Evolutionary conservation across 179 eudicot genomes (phyloP).

Genomic region (Patellifolia procumbens): DNA sequence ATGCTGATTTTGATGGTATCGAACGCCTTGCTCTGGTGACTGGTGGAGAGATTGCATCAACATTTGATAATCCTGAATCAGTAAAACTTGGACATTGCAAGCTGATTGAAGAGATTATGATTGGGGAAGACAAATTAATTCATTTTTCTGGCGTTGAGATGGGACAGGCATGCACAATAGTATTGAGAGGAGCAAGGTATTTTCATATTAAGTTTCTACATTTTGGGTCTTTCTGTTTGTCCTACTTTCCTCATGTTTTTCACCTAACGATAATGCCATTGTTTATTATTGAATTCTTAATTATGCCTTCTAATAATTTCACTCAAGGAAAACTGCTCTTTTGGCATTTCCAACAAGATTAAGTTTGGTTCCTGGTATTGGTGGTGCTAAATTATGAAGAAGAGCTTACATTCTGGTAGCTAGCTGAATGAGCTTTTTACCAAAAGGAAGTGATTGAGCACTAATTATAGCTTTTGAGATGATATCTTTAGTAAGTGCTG

Average conservation of each 20-base stretch:
- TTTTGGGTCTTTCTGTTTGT: not conserved
- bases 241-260: no score
- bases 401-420: not conserved
- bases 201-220: not conserved
- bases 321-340: not conserved
- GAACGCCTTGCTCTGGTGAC: no score
- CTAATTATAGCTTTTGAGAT: not conserved
- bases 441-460: not conserved
- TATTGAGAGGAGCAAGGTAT: conserved; percentile 99
- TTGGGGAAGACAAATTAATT: no score
- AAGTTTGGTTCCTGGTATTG: not conserved
- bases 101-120: no score
- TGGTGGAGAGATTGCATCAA: no score
- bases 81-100: no score
- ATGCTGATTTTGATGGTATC: no score
- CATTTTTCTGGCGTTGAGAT: no score
- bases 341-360: not conserved
- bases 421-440: not conserved
- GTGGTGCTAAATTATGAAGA: not conserved
- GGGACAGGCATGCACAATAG: no score
- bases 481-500: not conserved
- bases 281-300: not conserved
- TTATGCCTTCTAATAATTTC: not conserved
- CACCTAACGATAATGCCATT: no score
- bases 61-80: no score